Conservation (phyloP, 1,284 basidiomycete species). For the Cryptococcus sp. region DNA sequence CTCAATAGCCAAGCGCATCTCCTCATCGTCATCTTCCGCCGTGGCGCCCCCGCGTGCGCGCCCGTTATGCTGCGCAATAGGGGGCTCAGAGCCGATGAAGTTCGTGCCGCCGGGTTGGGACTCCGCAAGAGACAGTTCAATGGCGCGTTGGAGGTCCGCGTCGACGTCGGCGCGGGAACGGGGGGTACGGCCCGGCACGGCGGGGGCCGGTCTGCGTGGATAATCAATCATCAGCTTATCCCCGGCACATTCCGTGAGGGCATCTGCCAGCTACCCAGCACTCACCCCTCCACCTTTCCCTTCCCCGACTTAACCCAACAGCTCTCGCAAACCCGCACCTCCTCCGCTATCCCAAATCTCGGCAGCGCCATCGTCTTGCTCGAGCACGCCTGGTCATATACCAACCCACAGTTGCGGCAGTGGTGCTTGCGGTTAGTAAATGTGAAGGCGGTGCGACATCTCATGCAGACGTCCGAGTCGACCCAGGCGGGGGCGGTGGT, state of each 20-base stretch:
- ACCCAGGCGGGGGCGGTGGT: slow-evolving; percentile 82
- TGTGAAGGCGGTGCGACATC: slow-evolving; percentile 85
- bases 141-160: slow-evolving; percentile 87
- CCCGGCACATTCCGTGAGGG: neutral
- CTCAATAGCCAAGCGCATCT: slow-evolving; percentile 90
- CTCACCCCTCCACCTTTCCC: slow-evolving; percentile 34
- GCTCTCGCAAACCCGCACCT: slow-evolving; percentile 90
- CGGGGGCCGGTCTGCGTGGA: slow-evolving; percentile 27
- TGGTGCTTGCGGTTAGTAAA: slow-evolving; percentile 99
- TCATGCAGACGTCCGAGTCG: slow-evolving; percentile 89
- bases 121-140: slow-evolving; percentile 83
- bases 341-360: slow-evolving; percentile 88
- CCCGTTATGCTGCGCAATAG: slow-evolving; percentile 52
- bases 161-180: slow-evolving; percentile 59
- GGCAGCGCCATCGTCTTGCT: slow-evolving; percentile 80
- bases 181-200: slow-evolving; percentile 42
- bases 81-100: slow-evolving; percentile 61
- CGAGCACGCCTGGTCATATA: slow-evolving; percentile 93
- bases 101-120: slow-evolving; percentile 55
- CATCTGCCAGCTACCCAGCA: slow-evolving; percentile 21
- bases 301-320: slow-evolving; percentile 70
- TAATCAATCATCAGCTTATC: neutral
- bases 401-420: slow-evolving; percentile 95
- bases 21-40: slow-evolving; percentile 85
- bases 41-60: slow-evolving; percentile 13